Evolutionary conservation across 768 basidiomycete species (phyloP).

Genomic region (Nidularia pulvinata): DNA sequence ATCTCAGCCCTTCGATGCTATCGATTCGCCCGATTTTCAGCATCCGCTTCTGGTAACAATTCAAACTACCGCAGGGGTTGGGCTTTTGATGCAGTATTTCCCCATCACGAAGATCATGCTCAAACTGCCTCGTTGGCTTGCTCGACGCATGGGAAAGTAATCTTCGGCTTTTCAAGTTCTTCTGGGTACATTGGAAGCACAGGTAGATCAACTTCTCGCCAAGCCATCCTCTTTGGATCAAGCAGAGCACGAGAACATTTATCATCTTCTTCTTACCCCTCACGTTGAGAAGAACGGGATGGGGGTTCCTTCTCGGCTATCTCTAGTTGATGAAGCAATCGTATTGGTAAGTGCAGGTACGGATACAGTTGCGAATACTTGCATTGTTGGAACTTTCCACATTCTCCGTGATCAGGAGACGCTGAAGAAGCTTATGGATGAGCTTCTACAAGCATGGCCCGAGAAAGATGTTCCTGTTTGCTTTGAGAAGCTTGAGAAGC

Average conservation of each 20-base stretch:
- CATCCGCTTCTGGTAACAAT: slow-evolving; percentile 17
- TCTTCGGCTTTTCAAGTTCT: no score
- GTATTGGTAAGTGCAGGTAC: slow-evolving; percentile 38
- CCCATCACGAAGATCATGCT: neutral
- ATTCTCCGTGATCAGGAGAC: slow-evolving; percentile 28
- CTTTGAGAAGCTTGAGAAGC: slow-evolving; percentile 36
- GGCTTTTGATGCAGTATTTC: slow-evolving; percentile 2
- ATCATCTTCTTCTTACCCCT: slow-evolving; percentile 31
- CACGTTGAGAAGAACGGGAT: slow-evolving; percentile 24
- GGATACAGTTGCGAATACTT: slow-evolving; percentile 40
- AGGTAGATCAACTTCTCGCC: slow-evolving; percentile 27
- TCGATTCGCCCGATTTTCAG: slow-evolving; percentile 17
- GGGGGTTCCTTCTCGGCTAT: slow-evolving; percentile 24
- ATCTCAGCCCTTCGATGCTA: slow-evolving; percentile 17
- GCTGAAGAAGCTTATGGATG: slow-evolving; percentile 21
- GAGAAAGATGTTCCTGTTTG: slow-evolving; percentile 22
- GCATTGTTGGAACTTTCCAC: slow-evolving; percentile 31
- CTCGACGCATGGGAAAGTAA: no score
- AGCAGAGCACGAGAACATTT: slow-evolving; percentile 32
- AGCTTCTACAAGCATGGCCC: slow-evolving; percentile 38
- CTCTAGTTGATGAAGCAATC: slow-evolving; percentile 33
- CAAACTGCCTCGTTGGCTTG: no score
- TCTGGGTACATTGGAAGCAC: neutral
- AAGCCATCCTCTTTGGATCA: slow-evolving; percentile 24
- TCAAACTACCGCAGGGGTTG: slow-evolving; percentile 5